Conservation (phyloP, 140 eudicot genomes). For the Senecio squalidus region DNA sequence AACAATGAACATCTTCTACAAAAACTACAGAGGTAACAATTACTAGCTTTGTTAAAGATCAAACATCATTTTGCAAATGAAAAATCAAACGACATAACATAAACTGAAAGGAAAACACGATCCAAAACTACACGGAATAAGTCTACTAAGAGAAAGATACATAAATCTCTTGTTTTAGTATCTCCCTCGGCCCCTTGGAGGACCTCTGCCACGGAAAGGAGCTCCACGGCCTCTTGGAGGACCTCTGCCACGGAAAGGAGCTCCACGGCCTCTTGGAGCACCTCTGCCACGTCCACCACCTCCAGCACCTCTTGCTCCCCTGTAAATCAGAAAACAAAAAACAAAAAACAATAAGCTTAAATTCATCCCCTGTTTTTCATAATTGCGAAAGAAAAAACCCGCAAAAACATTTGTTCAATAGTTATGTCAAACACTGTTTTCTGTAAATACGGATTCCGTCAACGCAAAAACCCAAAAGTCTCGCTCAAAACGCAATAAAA, state of each 20-base stretch:
- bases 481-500: too few relatives aligned
- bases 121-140: slow-evolving; percentile 16
- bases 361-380: too few relatives aligned
- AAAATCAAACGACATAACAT: slow-evolving; percentile 6
- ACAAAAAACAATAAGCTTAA: too few relatives aligned
- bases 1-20: background rate
- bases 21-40: background rate
- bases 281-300: slow-evolving; percentile 75
- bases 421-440: too few relatives aligned
- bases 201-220: slow-evolving; percentile 49
- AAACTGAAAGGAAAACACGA: slow-evolving; percentile 11
- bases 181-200: slow-evolving; percentile 70
- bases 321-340: slow-evolving; percentile 14
- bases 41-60: background rate
- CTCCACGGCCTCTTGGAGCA: slow-evolving; percentile 41
- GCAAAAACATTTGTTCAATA: too few relatives aligned
- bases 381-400: too few relatives aligned
- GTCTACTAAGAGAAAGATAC: slow-evolving; percentile 10
- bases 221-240: slow-evolving; percentile 63
- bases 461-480: too few relatives aligned
- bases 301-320: slow-evolving; percentile 62
- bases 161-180: slow-evolving; percentile 3
- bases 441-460: too few relatives aligned
- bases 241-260: slow-evolving; percentile 69
- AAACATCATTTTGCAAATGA: slow-evolving; percentile 7